phyloP scores from a whole-genome alignment of 1,284 basidiomycete genomes.

The Prillingera fragicola region DNA sequence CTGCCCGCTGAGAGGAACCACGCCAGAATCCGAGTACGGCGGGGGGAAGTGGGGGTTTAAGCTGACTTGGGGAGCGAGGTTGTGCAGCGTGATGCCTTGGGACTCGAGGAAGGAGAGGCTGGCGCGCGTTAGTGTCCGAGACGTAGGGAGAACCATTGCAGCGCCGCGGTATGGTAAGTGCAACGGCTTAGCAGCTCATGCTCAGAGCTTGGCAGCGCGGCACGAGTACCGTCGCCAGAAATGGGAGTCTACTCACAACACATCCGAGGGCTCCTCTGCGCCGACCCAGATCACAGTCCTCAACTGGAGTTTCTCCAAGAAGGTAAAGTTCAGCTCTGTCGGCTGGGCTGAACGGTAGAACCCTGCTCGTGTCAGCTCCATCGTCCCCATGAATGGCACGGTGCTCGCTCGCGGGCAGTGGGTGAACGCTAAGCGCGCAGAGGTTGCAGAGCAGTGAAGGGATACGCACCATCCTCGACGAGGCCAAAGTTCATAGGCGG shows the following conservation, averaged over 20 bases:
- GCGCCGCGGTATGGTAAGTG: no score
- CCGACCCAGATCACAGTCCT: conserved; percentile 54
- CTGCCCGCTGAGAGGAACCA: conserved; percentile 40
- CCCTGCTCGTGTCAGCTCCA: conserved; percentile 26
- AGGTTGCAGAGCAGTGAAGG: not conserved
- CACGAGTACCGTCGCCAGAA: no score
- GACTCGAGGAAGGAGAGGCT: conserved; percentile 45
- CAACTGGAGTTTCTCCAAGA: conserved; percentile 52
- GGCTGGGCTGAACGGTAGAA: conserved; percentile 54
- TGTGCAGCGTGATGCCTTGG: conserved; percentile 41
- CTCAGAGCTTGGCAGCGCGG: no score
- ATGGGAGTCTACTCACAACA: conserved; percentile 44
- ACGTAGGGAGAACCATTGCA: no score
- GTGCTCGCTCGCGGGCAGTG: no score
- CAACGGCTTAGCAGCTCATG: no score
- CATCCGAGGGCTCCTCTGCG: conserved; percentile 52
- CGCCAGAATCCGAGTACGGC: conserved; percentile 45
- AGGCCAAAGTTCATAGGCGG: conserved; percentile 54
- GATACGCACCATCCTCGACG: conserved; percentile 50
- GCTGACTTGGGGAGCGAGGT: conserved; percentile 39
- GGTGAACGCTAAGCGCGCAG: no score
- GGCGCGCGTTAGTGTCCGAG: not conserved
- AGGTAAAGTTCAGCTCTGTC: conserved; percentile 53
- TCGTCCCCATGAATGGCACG: no score
- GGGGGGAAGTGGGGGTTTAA: conserved; percentile 45